Evolutionary conservation across 495 filamentous ascomycete genomes (phyloP).

Genomic region (Penicillium fimorum): DNA sequence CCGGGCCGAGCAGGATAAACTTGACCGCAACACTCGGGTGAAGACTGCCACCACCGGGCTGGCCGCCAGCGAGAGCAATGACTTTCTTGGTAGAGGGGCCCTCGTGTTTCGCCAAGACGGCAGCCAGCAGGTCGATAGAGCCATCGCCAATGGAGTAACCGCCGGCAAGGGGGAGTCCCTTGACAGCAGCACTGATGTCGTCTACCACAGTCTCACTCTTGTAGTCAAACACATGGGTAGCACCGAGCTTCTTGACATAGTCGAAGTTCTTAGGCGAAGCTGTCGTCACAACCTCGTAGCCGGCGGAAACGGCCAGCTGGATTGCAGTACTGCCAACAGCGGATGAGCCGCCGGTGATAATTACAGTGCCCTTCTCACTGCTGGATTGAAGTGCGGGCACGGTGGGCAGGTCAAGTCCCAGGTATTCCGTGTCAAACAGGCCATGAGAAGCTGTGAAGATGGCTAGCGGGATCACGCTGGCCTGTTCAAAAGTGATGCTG

Average conservation of each 20-base stretch:
- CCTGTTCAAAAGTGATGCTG: conserved; percentile 36
- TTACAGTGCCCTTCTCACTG: neutral
- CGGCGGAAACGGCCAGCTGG: conserved; percentile 57
- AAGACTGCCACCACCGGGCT: neutral
- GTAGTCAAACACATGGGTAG: conserved; percentile 60
- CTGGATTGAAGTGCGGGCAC: neutral
- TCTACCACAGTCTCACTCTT: conserved; percentile 31
- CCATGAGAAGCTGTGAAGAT: neutral
- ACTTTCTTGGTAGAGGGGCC: neutral
- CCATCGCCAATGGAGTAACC: neutral
- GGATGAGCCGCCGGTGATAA: neutral
- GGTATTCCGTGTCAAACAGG: neutral
- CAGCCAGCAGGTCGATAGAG: neutral
- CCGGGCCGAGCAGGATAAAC: neutral
- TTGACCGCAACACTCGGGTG: neutral
- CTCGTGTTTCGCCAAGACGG: neutral
- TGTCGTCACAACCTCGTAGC: conserved; percentile 56
- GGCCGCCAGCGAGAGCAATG: neutral
- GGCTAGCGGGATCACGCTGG: conserved; percentile 10
- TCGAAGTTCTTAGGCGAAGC: conserved; percentile 53
- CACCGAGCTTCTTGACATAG: conserved; percentile 52
- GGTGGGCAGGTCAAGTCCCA: neutral
- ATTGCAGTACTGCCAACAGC: conserved; percentile 56
- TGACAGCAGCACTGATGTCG: conserved; percentile 19
- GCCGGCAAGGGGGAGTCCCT: conserved; percentile 2